A percentile compares a stretch with the other conserved stretches of the same genome.
phyloP scores from a whole-genome alignment of 2,329 filamentous ascomycete species.

The Chrysoporthe deuterocubensis region DNA sequence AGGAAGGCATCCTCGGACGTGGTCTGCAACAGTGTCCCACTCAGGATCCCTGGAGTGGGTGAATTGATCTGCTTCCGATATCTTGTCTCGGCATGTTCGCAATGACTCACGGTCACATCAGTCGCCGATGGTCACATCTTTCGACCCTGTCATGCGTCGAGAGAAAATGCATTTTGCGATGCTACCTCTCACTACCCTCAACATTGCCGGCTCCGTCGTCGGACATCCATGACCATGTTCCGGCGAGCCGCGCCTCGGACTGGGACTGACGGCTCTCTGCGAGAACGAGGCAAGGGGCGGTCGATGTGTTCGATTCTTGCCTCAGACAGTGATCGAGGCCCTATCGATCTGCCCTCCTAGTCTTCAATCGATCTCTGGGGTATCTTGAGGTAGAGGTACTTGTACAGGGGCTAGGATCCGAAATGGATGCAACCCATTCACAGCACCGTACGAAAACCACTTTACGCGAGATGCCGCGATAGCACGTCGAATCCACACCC shows the following conservation, averaged over 20 bases:
- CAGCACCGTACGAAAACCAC: slow-evolving; percentile 32
- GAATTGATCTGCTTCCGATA: slow-evolving; percentile 17
- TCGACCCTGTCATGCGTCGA: slow-evolving; percentile 18
- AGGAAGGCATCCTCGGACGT: slow-evolving; percentile 20
- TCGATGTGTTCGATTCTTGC: neutral
- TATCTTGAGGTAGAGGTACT: slow-evolving; percentile 1
- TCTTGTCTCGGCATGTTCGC: slow-evolving; percentile 24
- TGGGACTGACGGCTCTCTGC: neutral
- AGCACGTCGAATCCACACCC: slow-evolving; percentile 33
- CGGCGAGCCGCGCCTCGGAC: neutral
- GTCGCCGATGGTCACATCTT: slow-evolving; percentile 17
- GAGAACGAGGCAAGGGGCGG: neutral
- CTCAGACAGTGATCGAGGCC: neutral
- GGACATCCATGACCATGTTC: neutral
- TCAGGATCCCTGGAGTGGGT: slow-evolving; percentile 22
- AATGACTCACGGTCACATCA: slow-evolving; percentile 24
- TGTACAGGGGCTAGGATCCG: slow-evolving; percentile 19
- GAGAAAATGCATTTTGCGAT: slow-evolving; percentile 1
- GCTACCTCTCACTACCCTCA: slow-evolving; percentile 1
- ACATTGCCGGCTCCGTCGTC: neutral
- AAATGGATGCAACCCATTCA: slow-evolving; percentile 23
- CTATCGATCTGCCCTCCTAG: neutral
- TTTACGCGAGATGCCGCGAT: slow-evolving; percentile 38
- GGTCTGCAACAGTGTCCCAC: slow-evolving; percentile 25
- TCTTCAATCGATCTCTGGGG: neutral